Evolutionary conservation across 257 asterid genomes (phyloP), one percentile per base, ranked within the genome.

Genomic region (Solanum okadae): DNA sequence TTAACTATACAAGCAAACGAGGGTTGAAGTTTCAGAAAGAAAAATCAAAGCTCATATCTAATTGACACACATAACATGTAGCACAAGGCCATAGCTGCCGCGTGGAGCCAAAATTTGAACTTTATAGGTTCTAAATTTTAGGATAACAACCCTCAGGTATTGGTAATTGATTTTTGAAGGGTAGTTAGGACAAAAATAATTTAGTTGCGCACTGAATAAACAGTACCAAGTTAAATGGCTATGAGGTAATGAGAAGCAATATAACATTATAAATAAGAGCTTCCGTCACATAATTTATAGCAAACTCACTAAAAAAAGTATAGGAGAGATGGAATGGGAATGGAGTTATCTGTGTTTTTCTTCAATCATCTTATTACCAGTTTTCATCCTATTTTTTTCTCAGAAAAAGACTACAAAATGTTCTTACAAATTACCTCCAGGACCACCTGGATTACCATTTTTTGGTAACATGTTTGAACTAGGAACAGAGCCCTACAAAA

Each of bases 401-500:
- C 49, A 63, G 22, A 88, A 23, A 59, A 44, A 16, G 31, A 37
- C 89, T 25, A 76, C 1, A 10, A 68, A 68, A 68, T 31, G 83
- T 12, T 70, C 40, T 44, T 76, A 76, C 31, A 33, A 37, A 5
- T 73, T 89, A 25, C 73, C 73, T 25, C 73, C 73, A 25, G 73
- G 73, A 12, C 34, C 73, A 65, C 73, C 34, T n/a, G 34, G 73
- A 65, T 65, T n/a, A 11, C 73, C 73, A 65, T 10, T 65, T 65
- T 65, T 65, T 25, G 73, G 73, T 65, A 65, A 65, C 34, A 65
- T 65, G 73, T 65, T 65, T 65, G 73, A 65, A 65, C 73, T 65
- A 23, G 93, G 94, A 29, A 35, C 37, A 49, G 61, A 71, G 49
- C 94, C 94, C 7, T 91, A 93, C 88, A 63, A 91, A 78, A 49